phyloP scores from a whole-genome alignment of 768 basidiomycete genomes.

The Lactarius sp. region DNA sequence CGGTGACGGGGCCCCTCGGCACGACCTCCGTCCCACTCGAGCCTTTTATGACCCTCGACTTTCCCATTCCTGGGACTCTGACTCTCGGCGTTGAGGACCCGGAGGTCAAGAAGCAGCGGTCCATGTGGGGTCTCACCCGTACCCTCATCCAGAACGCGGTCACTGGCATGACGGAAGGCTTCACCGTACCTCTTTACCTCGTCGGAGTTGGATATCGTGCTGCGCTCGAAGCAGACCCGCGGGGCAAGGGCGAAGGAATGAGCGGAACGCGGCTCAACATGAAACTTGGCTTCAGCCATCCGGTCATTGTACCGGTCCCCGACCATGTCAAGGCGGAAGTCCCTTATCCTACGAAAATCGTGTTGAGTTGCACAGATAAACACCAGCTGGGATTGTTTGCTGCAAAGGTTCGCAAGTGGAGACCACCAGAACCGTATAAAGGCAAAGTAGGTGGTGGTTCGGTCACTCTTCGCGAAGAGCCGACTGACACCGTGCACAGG shows the following conservation, averaged over 20 bases:
- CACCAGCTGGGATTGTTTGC: conserved; percentile 84
- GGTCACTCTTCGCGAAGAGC: conserved; percentile 6
- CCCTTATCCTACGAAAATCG: conserved; percentile 77
- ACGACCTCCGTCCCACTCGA: conserved; percentile 44
- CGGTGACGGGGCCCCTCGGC: conserved; percentile 59
- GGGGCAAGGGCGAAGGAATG: conserved; percentile 48
- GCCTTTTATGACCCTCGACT: conserved; percentile 41
- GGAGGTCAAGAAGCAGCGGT: conserved; percentile 67
- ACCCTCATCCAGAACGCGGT: conserved; percentile 88
- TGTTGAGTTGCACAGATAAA: conserved; percentile 81
- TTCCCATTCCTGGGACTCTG: conserved; percentile 34
- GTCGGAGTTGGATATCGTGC: conserved; percentile 96
- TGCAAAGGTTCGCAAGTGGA: conserved; percentile 74
- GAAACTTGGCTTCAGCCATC: conserved; percentile 91
- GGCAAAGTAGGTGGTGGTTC: conserved; percentile 77
- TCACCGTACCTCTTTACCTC: conserved; percentile 74
- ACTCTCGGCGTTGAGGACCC: conserved; percentile 51
- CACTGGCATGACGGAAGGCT: conserved; percentile 84
- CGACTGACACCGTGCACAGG: conserved; percentile 42
- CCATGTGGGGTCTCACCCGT: conserved; percentile 94
- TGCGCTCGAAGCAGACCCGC: conserved; percentile 74
- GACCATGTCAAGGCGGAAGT: conserved; percentile 75
- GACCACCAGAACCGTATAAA: conserved; percentile 95
- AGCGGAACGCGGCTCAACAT: conserved; percentile 72
- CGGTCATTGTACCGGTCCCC: conserved; percentile 79